Evolutionary conservation across 148 eudicot genomes (phyloP), one percentile per base, ranked within the genome.

Genomic region (Linanthus parryae): DNA sequence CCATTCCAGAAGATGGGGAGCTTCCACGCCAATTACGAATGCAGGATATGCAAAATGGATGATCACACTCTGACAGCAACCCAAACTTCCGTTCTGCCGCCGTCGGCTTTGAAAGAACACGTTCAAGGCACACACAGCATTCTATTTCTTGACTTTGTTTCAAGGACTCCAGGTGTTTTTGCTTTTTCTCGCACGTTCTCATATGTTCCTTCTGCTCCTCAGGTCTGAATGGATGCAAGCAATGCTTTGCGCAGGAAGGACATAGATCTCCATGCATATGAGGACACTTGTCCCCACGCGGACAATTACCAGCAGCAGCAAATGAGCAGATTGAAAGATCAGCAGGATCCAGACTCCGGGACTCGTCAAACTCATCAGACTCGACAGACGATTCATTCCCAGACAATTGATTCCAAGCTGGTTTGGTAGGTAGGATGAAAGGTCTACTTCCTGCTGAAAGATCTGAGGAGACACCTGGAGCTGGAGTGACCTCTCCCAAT

Each of bases 91-190:
- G 73, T 55, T 92, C 96, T 27, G 75, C 61, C 20, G 77, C 38
- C 29, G 69, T 60, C 23, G 82, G 69, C 61, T 92, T 92, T 10
- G 84, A 70, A 56, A 92, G 88, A 39, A 92, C 95, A 35, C 79
- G 81, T 69, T 92, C 99, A 36, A 92, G 88, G 72, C 99, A 92
- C 50, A 92, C 99, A 44, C 88, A 69, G 59, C 99, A 92, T 66
- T 92, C 99, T 48, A 92, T 87, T 64, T 88, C 96, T 66, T 92
- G 99, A 67, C 99, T 92, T 22, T 62, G 82, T 58, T 71, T 75
- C 53, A 92, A 72, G 9, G 82, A 74, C 56, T 84, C 87, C 13
- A 82, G 72, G 27, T 84, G 74, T 39, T 69, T 89, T 38, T 83
- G 94, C 78, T 71, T 84, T 71, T 78, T 79, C 66, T 62, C 76